Conservation (phyloP, 371 early-diverging fungal genomes). For the Syncephalastrum sp. region DNA sequence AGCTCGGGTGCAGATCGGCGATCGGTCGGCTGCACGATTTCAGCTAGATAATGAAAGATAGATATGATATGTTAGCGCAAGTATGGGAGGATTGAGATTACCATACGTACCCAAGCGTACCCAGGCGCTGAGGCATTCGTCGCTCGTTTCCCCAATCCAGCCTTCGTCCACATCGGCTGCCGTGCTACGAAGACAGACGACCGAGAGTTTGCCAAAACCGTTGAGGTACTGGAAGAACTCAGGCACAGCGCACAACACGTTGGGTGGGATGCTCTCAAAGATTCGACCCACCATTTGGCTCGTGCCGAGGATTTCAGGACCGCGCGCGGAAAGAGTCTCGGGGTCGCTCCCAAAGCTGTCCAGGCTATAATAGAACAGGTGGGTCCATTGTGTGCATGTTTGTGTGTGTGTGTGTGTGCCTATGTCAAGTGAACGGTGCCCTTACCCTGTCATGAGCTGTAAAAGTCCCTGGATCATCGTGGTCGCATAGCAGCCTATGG, state of each 20-base stretch:
- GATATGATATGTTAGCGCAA: too few relatives aligned
- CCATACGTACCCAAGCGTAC: constrained; percentile 42
- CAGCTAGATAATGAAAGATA: constrained; percentile 12
- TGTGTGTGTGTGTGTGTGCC: background rate
- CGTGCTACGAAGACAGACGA: constrained; percentile 58
- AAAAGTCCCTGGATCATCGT: constrained; percentile 58
- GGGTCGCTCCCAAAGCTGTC: constrained; percentile 29
- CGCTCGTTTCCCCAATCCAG: constrained; percentile 69
- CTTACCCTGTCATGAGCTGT: constrained; percentile 58
- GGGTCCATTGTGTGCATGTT: background rate
- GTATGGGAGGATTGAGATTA: background rate
- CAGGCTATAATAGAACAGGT: constrained; percentile 12
- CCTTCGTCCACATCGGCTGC: constrained; percentile 51
- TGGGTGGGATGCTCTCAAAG: constrained; percentile 38
- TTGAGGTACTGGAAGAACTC: constrained; percentile 65
- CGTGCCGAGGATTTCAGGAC: constrained; percentile 49
- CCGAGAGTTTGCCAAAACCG: constrained; percentile 61
- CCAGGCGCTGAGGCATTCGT: constrained; percentile 73
- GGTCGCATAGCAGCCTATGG: constrained; percentile 43
- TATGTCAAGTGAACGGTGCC: too few relatives aligned
- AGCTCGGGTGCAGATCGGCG: constrained; percentile 16
- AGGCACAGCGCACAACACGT: constrained; percentile 47
- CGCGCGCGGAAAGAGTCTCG: constrained; percentile 35
- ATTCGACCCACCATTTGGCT: constrained; percentile 52
- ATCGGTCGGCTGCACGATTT: constrained; percentile 29